Conservation (phyloP, 1,284 basidiomycete genomes). For the Melampsora occidentalis region DNA sequence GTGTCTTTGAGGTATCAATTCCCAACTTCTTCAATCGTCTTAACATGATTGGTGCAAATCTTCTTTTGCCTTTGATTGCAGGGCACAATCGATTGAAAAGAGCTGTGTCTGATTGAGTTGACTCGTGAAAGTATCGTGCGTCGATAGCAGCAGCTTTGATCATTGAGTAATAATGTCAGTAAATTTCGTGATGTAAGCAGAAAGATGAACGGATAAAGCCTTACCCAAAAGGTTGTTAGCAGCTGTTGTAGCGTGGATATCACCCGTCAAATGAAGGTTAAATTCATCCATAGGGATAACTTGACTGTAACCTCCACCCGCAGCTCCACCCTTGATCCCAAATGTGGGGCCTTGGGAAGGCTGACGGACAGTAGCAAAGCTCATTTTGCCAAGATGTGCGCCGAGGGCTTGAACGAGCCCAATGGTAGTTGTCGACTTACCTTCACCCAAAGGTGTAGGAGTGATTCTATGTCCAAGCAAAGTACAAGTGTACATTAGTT, state of each 20-base stretch:
- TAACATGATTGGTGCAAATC: constrained; percentile 94
- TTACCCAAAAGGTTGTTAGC: constrained; percentile 91
- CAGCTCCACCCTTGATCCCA: constrained; percentile 98
- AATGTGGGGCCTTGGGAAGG: constrained; percentile 98
- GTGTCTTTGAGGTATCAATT: constrained; percentile 72
- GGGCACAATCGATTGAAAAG: constrained; percentile 91
- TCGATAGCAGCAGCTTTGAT: constrained; percentile 83
- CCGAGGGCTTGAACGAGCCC: constrained; percentile 95
- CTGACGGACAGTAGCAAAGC: constrained; percentile 98
- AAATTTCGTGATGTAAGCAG: neutral
- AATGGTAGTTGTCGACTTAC: constrained; percentile 98
- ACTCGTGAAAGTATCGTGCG: constrained; percentile 97
- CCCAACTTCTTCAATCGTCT: constrained; percentile 91
- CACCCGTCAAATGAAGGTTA: constrained; percentile 92
- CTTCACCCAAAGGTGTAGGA: constrained; percentile 94
- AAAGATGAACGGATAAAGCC: constrained; percentile 36
- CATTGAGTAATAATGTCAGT: constrained; percentile 18
- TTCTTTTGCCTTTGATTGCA: constrained; percentile 86
- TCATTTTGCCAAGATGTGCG: constrained; percentile 84
- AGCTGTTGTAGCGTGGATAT: constrained; percentile 96
- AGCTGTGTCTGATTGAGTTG: constrained; percentile 90
- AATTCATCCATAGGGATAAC: constrained; percentile 99
- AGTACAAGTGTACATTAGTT: constrained; percentile 14
- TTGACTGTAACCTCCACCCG: constrained; percentile 97
- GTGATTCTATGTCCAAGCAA: constrained; percentile 68